phyloP scores from a whole-genome alignment of 148 eudicot species.

The Selenicereus undatus region DNA sequence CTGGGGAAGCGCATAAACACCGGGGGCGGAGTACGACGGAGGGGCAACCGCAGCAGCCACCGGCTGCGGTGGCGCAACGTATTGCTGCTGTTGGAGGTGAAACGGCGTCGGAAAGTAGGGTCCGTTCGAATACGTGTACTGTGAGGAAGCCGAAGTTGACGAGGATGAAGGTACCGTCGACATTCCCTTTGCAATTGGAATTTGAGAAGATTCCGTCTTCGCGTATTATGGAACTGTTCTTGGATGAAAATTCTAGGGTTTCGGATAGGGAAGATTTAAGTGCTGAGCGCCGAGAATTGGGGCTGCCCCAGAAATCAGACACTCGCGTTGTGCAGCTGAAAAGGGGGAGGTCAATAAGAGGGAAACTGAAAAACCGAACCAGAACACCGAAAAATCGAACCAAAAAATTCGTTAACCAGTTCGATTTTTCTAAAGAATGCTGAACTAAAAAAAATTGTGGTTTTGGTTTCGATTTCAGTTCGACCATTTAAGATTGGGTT shows the following conservation, averaged over 20 bases:
- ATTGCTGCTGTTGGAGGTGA: slow-evolving; percentile 65
- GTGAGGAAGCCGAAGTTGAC: slow-evolving; percentile 41
- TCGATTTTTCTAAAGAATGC: no score
- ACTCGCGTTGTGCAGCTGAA: background rate
- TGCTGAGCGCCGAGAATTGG: background rate
- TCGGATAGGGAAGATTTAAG: background rate
- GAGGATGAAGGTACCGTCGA: slow-evolving; percentile 39
- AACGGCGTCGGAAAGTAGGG: slow-evolving; percentile 83
- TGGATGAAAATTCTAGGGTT: background rate
- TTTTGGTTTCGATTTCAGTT: no score
- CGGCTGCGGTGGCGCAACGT: slow-evolving; percentile 38
- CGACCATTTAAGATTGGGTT: no score
- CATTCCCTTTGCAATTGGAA: slow-evolving; percentile 19
- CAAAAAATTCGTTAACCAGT: no score
- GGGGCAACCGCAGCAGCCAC: background rate
- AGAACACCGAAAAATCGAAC: no score
- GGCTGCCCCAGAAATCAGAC: background rate
- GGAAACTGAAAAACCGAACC: no score
- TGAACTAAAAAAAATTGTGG: no score
- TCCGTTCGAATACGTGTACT: slow-evolving; percentile 52
- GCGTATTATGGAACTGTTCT: background rate
- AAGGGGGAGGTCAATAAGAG: background rate
- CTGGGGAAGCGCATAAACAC: background rate
- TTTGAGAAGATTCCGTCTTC: background rate
- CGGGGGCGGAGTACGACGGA: background rate